Evolutionary conservation across 2,329 filamentous ascomycete genomes (phyloP).

Genomic region (Colletotrichum somersetense): DNA sequence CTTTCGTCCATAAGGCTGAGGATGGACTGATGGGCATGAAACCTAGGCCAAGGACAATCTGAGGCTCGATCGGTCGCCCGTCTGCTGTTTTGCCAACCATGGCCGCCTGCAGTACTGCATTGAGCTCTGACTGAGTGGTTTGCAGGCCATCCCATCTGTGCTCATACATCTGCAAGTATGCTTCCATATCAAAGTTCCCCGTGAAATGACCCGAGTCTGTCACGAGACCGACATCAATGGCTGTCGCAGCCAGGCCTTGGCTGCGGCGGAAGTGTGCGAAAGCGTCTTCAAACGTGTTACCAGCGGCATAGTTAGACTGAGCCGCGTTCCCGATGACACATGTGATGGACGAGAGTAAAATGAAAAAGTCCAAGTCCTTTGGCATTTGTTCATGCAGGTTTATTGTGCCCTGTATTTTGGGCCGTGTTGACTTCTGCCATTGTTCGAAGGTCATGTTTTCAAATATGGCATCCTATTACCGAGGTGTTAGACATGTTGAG

Average conservation of each 20-base stretch:
- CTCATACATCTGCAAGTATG: conserved; percentile 31
- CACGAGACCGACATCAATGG: conserved; percentile 44
- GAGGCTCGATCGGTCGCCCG: background rate
- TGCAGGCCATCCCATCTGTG: conserved; percentile 24
- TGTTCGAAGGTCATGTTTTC: conserved; percentile 50
- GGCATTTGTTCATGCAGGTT: too few species aligned
- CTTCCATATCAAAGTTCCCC: conserved; percentile 18
- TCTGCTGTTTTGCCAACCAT: conserved; percentile 14
- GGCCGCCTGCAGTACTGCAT: conserved; percentile 3
- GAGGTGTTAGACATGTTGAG: too few species aligned
- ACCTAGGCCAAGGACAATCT: too few species aligned
- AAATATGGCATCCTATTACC: conserved; percentile 47
- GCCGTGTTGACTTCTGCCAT: conserved; percentile 42
- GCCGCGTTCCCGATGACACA: conserved; percentile 51
- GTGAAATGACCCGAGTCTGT: conserved; percentile 28
- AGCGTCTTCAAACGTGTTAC: conserved; percentile 51
- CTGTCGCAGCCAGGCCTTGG: conserved; percentile 35
- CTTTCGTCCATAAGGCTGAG: too few species aligned
- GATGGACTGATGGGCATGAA: too few species aligned
- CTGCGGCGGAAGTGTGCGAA: conserved; percentile 44
- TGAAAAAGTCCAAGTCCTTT: conserved; percentile 49
- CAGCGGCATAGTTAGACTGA: conserved; percentile 57
- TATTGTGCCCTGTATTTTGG: conserved; percentile 50
- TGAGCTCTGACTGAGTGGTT: conserved; percentile 19
- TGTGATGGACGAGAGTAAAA: conserved; percentile 53